Conservation (phyloP, 129 eudicot species). For the Rutidosis leptorrhynchoides region DNA sequence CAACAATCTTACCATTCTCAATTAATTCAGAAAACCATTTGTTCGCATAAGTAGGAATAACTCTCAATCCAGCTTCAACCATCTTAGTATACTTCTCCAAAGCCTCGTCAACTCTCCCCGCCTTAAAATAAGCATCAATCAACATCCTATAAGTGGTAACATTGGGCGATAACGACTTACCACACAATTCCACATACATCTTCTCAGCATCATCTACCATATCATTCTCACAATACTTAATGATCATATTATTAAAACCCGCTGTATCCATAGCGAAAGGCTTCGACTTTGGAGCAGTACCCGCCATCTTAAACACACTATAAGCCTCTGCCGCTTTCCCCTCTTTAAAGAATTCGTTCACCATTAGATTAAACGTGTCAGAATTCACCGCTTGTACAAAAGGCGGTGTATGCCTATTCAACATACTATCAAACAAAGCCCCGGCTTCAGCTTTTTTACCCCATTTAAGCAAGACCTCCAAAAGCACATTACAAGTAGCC, state of each 20-base stretch:
- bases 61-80: constrained; percentile 82
- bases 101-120: constrained; percentile 58
- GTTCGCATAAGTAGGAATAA: constrained; percentile 77
- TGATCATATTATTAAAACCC: constrained; percentile 64
- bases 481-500: constrained; percentile 72
- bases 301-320: constrained; percentile 64
- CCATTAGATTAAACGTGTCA: constrained; percentile 80
- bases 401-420: constrained; percentile 92
- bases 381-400: constrained; percentile 85
- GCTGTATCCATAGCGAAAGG: constrained; percentile 88
- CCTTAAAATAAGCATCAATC: constrained; percentile 77
- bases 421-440: constrained; percentile 75
- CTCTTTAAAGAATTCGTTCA: constrained; percentile 69
- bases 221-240: constrained; percentile 56
- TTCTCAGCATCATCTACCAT: constrained; percentile 84
- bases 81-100: constrained; percentile 58
- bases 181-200: constrained; percentile 52
- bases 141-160: constrained; percentile 57
- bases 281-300: constrained; percentile 70
- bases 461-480: constrained; percentile 69
- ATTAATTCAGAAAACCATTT: constrained; percentile 70
- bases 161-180: constrained; percentile 78
- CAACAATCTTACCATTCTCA: constrained; percentile 63
- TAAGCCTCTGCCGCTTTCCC: constrained; percentile 60
- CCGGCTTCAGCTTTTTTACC: constrained; percentile 72